Evolutionary conservation across 148 eudicot genomes (phyloP).

Genomic region (Tetragonia tetragonoides): DNA sequence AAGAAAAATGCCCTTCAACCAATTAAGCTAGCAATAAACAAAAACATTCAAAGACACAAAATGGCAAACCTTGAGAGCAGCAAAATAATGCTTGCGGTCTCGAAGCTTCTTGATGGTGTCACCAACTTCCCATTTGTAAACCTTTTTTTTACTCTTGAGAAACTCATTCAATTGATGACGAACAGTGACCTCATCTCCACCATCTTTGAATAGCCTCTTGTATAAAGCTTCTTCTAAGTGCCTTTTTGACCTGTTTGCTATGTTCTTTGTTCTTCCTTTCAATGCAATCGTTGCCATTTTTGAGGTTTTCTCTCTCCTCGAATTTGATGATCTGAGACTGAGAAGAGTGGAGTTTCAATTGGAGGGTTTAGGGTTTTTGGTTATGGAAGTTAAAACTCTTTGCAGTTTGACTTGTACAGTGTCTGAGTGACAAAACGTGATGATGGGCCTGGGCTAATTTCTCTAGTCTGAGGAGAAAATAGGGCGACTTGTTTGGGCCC

Average conservation of each 20-base stretch:
- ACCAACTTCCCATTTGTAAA: conserved; percentile 94
- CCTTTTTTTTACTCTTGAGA: conserved; percentile 54
- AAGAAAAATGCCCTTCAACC: not conserved
- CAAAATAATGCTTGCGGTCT: conserved; percentile 56
- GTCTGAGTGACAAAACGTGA: no score
- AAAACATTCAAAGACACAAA: not conserved
- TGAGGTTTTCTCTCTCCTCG: not conserved
- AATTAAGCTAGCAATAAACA: not conserved
- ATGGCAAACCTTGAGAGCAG: conserved; percentile 73
- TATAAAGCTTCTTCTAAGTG: conserved; percentile 76
- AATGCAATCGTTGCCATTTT: conserved; percentile 32
- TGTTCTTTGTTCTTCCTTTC: conserved; percentile 47
- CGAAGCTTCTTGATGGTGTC: conserved; percentile 74
- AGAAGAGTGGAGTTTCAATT: not conserved
- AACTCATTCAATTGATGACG: conserved; percentile 65
- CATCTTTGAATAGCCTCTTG: conserved; percentile 60
- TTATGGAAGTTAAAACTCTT: not conserved
- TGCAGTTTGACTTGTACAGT: not conserved
- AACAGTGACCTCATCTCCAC: conserved; percentile 65
- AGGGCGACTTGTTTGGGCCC: no score
- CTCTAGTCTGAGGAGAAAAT: no score
- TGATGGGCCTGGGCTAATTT: not conserved
- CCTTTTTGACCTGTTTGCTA: conserved; percentile 67
- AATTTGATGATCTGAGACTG: not conserved
- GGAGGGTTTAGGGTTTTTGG: conserved; percentile 31